These are phyloP conservation scores for Imleria badia DNA, from an alignment of 768 basidiomycete genomes.

Conservation along the genomic window DNA sequence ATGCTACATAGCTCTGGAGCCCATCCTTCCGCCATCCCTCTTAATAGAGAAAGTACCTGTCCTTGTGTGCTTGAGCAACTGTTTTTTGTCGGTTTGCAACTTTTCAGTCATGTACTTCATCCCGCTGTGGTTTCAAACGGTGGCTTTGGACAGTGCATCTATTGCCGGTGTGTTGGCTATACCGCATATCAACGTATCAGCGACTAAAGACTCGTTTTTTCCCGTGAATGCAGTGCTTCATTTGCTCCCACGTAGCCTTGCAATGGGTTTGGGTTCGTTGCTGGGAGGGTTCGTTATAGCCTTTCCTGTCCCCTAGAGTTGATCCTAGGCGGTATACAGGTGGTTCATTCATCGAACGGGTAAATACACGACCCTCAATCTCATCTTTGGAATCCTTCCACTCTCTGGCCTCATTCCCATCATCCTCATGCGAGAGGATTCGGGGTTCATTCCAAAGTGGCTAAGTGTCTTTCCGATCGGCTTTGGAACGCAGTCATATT, in stretches of 20 bases:
- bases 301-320: background rate
- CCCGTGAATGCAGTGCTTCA: constrained; percentile 8
- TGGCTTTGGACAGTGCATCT: constrained; percentile 8
- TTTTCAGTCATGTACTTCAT: constrained; percentile 15
- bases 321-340: too few species aligned
- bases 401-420: constrained; percentile 11
- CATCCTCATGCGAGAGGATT: constrained; percentile 8
- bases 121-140: constrained; percentile 17
- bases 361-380: constrained; percentile 7
- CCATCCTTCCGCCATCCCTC: constrained; percentile 11
- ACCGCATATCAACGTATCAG: too few species aligned
- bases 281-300: constrained; percentile 1
- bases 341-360: constrained; percentile 8
- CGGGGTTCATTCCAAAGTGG: constrained; percentile 8
- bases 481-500: constrained; percentile 8
- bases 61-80: constrained; percentile 8
- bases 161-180: constrained; percentile 6
- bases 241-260: constrained; percentile 13
- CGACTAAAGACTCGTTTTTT: too few species aligned
- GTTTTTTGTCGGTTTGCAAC: constrained; percentile 10
- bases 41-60: constrained; percentile 5
- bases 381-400: constrained; percentile 12
- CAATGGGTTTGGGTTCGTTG: constrained; percentile 12
- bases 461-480: constrained; percentile 17
- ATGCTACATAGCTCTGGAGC: constrained; percentile 5